These are phyloP conservation scores for Coemansia sp. DNA, from an alignment of 192 early-diverging fungal genomes.

Conservation along the genomic window DNA sequence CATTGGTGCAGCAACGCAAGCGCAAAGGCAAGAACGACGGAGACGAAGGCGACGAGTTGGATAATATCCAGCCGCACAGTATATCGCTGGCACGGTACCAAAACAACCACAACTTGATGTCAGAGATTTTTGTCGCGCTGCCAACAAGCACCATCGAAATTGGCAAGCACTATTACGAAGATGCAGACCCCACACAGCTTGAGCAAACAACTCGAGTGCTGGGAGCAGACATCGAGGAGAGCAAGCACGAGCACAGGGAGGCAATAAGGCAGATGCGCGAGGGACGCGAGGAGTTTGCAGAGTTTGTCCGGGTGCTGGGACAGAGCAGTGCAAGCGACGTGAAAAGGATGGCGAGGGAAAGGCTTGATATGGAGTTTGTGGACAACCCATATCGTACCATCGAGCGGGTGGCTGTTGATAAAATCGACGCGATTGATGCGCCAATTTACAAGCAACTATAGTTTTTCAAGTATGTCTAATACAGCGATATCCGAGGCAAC, in stretches of 20 bases:
- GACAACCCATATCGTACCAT: slow-evolving; percentile 36
- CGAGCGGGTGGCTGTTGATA: slow-evolving; percentile 27
- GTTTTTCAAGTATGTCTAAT: slow-evolving; percentile 22
- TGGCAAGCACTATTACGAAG: slow-evolving; percentile 42
- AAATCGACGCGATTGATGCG: slow-evolving; percentile 25
- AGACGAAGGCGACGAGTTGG: slow-evolving; percentile 37
- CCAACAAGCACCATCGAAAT: slow-evolving; percentile 37
- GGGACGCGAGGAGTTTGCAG: slow-evolving; percentile 26
- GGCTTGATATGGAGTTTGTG: slow-evolving; percentile 48
- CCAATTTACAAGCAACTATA: slow-evolving; percentile 49
- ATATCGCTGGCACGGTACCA: slow-evolving; percentile 44
- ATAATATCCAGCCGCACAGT: slow-evolving; percentile 32
- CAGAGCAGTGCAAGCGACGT: slow-evolving; percentile 20
- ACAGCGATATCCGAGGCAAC: slow-evolving; percentile 32
- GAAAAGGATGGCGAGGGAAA: slow-evolving; percentile 14
- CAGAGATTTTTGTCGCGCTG: slow-evolving; percentile 47
- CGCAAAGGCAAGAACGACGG: slow-evolving; percentile 22
- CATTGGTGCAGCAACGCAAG: slow-evolving; percentile 35
- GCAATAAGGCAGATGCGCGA: slow-evolving; percentile 11
- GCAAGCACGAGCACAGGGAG: slow-evolving; percentile 22
- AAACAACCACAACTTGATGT: slow-evolving; percentile 48
- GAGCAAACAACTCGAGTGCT: slow-evolving; percentile 3
- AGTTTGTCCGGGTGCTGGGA: slow-evolving; percentile 16
- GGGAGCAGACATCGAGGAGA: slow-evolving; percentile 9
- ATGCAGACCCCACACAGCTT: slow-evolving; percentile 4